Evolutionary conservation across 495 filamentous ascomycete species (phyloP), one percentile per base, ranked within the genome.

Genomic region (Beverwykella pulmonaria): DNA sequence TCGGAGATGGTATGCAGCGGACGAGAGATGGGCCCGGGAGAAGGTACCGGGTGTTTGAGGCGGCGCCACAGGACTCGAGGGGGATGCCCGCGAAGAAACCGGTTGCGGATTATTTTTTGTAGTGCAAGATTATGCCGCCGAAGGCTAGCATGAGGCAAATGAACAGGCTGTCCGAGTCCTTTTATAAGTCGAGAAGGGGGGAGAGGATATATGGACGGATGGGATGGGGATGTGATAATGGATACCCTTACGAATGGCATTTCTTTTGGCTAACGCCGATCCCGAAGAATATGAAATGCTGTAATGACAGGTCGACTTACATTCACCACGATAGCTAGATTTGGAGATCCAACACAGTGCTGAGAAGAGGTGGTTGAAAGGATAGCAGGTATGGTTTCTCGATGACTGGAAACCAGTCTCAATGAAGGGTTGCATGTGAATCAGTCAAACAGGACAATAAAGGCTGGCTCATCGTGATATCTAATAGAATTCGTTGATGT

Each of bases 31-130:
- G 92, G 26, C 94, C 94, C 10, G 94, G 92, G 29, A 85, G 94
- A 76, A 81, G 94, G 73, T 98, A 98, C 79, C 80, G 94, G 49
- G 94, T 98, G 10, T 98, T 98, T 77, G 92, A 97, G 72, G 95
- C 95, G 1, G 94, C 94, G 68, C 91, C 94, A 70, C 94, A 98
- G 81, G 94, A 98, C 77, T 90, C 89, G 44, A 86, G 95, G 76
- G 94, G 94, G 14, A 97, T 98, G 94, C 94, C 94, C 73, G 94
- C 94, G 47, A 98, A 98, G 84, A 98, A 98, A 79, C 94, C 94
- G 49, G 90, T 94, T 65, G 93, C 92, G 69, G 93, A 98, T 79
- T 98, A 98, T 82, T 98, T 98, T 74, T 80, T 98, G 82, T 79
- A 70, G 59, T 22, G 25, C 15, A n/a, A n/a, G 32, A 32, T 23